Base-by-base conservation (phyloP, 495 filamentous ascomycete genomes). In the Entonaema liquescens region DNA sequence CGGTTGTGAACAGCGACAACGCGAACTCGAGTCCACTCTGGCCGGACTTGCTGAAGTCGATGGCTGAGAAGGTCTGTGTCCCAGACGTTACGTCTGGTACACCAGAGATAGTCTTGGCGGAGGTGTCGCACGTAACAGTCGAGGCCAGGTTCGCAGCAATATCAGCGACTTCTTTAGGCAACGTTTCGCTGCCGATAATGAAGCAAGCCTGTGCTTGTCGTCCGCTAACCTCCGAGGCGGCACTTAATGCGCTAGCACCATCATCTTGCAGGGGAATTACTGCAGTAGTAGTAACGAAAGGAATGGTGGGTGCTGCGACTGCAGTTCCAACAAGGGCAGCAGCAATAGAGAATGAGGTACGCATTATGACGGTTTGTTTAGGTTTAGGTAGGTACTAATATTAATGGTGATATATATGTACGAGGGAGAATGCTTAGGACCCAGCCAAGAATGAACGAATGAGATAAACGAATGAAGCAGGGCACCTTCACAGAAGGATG, bases 61-160 rank as follows among this genome's bases (percentile, higher is more conserved):
- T 74, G 2, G 73, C 74, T 0, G 81, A 84, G 71, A 83, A 85
- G 28, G 78, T 72, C n/a, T n/a, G n/a, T 19, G 78, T 71, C 17
- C 78, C 83, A 1, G 80, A 81, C 1, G 73, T 67, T 5, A 84
- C 83, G 50, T 85, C 82, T 1, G 83, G 82, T 0, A 84, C 82
- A 35, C 69, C 67, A 0, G 79, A 76, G 25, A 83, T 58, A 4
- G 81, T 85, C 3, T 61, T 81, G 15, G 15, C 42, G 8, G 68
- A 54, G 11, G 59, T 59, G 76, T 76, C 62, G 78, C 83, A 85
- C 15, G 78, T 83, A 36, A 85, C 74, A 57, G 65, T 71, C 12
- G 47, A 59, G 26, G 78, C 74, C 15, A 84, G 67, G 35, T 23
- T 29, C 15, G 57, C 72, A 26, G 77, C 83, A 13, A 70, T 49